Conservation (phyloP, 331 rosid genomes). For the Quercus lobata region DNA sequence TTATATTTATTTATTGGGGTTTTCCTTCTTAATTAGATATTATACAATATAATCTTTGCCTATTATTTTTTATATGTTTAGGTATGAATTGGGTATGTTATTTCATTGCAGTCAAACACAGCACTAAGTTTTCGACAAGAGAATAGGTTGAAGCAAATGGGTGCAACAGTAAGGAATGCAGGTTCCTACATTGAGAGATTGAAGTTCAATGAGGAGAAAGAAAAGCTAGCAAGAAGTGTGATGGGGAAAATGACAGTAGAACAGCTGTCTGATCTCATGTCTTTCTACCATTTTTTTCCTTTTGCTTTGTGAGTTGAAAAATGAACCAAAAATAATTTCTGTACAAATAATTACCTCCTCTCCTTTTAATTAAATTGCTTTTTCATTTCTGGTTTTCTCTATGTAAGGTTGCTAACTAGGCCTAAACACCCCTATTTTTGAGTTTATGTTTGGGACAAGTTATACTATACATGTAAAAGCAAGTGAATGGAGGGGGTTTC, state of each 20-base stretch:
- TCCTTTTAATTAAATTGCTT: neutral
- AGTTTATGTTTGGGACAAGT: too few relatives aligned
- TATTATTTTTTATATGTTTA: neutral
- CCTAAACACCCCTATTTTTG: too few relatives aligned
- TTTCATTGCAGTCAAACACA: constrained; percentile 63
- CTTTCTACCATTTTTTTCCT: constrained; percentile 49
- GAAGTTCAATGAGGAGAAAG: constrained; percentile 63
- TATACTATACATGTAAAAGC: too few relatives aligned
- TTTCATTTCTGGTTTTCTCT: neutral
- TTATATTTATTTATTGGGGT: neutral
- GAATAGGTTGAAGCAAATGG: constrained; percentile 84
- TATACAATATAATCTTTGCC: neutral
- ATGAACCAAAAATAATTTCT: neutral
- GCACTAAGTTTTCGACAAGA: constrained; percentile 76
- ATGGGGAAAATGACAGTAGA: constrained; percentile 80
- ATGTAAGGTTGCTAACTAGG: neutral
- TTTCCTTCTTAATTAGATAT: too few relatives aligned
- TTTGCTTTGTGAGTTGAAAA: neutral
- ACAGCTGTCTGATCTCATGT: constrained; percentile 66
- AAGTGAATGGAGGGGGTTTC: too few relatives aligned
- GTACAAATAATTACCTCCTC: neutral
- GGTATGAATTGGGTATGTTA: neutral
- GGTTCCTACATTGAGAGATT: constrained; percentile 58
- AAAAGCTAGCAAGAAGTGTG: constrained; percentile 54
- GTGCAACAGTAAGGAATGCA: constrained; percentile 91